These are phyloP conservation scores for Protea cynaroides DNA, from an alignment of 164 flowering plant genomes.

Conservation along the genomic window DNA sequence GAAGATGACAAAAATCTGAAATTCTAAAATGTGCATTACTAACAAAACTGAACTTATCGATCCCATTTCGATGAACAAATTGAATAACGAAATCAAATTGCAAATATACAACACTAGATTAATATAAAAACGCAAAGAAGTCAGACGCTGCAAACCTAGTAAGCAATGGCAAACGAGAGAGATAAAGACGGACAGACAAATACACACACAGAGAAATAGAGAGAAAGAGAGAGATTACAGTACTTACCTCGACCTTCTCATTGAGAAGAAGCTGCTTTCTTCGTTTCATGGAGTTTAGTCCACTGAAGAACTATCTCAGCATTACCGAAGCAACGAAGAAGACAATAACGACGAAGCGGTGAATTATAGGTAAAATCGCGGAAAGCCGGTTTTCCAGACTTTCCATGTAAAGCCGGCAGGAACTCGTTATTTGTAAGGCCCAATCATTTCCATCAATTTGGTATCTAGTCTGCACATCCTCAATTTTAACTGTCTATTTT, in stretches of 20 bases:
- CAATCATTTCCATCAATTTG: too few species aligned
- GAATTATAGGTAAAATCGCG: too few species aligned
- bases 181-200: neutral
- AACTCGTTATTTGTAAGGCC: too few species aligned
- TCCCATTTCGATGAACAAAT: neutral
- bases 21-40: neutral
- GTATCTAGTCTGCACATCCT: too few species aligned
- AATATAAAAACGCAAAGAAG: neutral
- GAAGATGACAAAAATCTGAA: neutral
- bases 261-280: slow-evolving; percentile 17
- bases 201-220: neutral
- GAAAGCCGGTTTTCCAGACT: too few species aligned
- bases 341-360: too few species aligned
- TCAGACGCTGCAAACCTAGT: neutral
- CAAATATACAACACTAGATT: neutral
- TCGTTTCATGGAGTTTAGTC: slow-evolving; percentile 4
- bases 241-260: slow-evolving; percentile 16
- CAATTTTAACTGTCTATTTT: too few species aligned
- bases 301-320: too few species aligned
- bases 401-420: too few species aligned
- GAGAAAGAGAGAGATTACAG: neutral
- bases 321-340: too few species aligned
- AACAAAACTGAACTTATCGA: neutral
- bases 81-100: neutral
- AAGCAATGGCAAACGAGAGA: neutral